A percentile compares a stretch with the other conserved stretches of the same genome.
phyloP scores from a whole-genome alignment of 352 stramenopile species.

The Peronosclerospora sorghi region DNA sequence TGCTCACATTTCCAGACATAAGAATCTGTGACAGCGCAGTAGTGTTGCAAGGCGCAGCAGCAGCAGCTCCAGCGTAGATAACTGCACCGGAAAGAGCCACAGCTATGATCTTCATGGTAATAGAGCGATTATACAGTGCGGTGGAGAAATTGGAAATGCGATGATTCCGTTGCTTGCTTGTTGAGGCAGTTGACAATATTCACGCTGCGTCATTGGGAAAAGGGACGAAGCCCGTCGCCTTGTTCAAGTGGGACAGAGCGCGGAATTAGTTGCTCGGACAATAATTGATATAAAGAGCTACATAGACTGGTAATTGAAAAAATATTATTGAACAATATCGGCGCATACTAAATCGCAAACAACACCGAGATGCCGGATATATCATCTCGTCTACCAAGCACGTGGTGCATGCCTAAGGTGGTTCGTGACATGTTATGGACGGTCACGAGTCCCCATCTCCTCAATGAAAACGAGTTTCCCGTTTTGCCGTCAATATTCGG shows the following conservation, averaged over 20 bases:
- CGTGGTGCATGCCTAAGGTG: slow-evolving; percentile 29
- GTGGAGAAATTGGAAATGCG: slow-evolving; percentile 12
- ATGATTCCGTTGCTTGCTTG: not conserved
- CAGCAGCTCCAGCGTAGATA: slow-evolving; percentile 1
- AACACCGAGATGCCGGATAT: too few relatives aligned
- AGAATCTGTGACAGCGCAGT: slow-evolving; percentile 19
- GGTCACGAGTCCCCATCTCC: slow-evolving; percentile 46
- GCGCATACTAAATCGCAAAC: too few relatives aligned
- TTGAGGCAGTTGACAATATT: slow-evolving; percentile 10
- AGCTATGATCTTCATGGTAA: slow-evolving; percentile 14
- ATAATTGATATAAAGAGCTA: too few relatives aligned
- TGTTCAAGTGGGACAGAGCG: not conserved
- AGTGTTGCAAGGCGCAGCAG: slow-evolving; percentile 14
- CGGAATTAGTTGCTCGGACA: too few relatives aligned
- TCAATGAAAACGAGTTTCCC: slow-evolving; percentile 26
- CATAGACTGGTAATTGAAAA: too few relatives aligned
- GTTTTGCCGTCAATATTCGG: slow-evolving; percentile 37
- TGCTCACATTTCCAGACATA: slow-evolving; percentile 12
- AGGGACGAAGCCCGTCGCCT: not conserved
- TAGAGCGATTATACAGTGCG: too few relatives aligned
- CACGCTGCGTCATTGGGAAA: slow-evolving; percentile 4
- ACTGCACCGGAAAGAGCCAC: slow-evolving; percentile 5
- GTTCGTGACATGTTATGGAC: slow-evolving; percentile 59
- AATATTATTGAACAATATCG: too few relatives aligned
- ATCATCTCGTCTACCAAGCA: slow-evolving; percentile 6